Evolutionary conservation across 116 monocot species (phyloP), one percentile per base, ranked within the genome.

Genomic region (Thalassia testudinum): DNA sequence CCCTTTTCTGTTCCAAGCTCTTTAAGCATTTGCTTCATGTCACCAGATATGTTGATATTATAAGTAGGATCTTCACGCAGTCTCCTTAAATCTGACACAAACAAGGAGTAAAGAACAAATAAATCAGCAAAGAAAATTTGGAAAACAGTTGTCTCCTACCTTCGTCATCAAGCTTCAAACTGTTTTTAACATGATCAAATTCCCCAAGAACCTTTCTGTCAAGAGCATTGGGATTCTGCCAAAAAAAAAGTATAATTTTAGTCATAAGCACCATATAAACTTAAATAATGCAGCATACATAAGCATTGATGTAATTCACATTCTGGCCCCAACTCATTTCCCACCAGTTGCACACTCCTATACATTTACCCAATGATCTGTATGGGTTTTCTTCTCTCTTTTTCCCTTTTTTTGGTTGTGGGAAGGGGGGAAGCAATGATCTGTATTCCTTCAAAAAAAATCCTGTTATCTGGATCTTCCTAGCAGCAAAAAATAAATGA

Each of bases 11-110:
- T 97, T 53, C 89, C 89, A 70, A 97, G 78, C 25, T 79, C 85
- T 49, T 77, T 67, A 20, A 97, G 65, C 89, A 88, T 89, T 97
- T 97, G 89, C 72, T 89, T 97, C 30, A 97, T 66, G 71, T 97
- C 85, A 59, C 89, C 88, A 72, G 77, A 72, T 50, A 97, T 50
- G 63, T 97, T 97, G 52, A 97, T 97, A 40, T 89, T 97, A 52
- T 85, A 88, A 13, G 79, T 59, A 57, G 89, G 97, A 69, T 97
- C 97, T 56, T 97, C 89, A 52, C 70, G 74, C 82, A 89, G 75
- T 66, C 52, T 81, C 68, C 26, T 74, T 40, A 79, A 65, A 58
- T 89, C 95, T 88, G 18, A 22, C 0, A 56, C 4, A 12, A 48
- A 37, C 14, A 27, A 27, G 16, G 37, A 22, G n/a, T 17, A 26